phyloP scores from a whole-genome alignment of 148 eudicot genomes.

The Camellia granthamiana region DNA sequence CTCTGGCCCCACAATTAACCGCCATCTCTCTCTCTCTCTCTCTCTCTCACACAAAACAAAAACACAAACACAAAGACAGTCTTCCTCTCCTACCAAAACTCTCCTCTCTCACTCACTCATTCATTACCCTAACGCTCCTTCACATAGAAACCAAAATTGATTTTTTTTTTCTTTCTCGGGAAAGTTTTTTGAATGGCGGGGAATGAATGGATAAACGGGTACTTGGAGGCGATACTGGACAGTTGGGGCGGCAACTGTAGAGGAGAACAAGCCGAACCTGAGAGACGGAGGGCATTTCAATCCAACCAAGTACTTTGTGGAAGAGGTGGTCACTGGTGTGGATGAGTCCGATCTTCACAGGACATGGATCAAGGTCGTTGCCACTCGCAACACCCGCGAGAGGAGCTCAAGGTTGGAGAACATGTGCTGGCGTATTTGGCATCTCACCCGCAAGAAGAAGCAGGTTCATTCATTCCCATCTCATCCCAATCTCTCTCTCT shows the following conservation, averaged over 20 bases:
- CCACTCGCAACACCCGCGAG: conserved; percentile 61
- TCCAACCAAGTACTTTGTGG: conserved; percentile 71
- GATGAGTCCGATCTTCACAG: conserved; percentile 66
- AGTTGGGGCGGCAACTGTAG: conserved; percentile 47
- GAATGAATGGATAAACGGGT: conserved; percentile 83
- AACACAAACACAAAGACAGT: background rate
- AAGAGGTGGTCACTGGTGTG: conserved; percentile 68
- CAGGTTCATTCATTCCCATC: conserved; percentile 34
- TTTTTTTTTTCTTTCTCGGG: background rate
- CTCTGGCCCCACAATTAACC: conserved; percentile 24
- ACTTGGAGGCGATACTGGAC: conserved; percentile 66
- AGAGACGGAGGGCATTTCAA: conserved; percentile 41
- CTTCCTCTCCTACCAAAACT: conserved; percentile 10
- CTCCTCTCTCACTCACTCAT: background rate
- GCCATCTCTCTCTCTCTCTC: conserved; percentile 22
- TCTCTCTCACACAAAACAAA: background rate
- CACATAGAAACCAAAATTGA: background rate
- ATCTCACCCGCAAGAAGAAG: conserved; percentile 77
- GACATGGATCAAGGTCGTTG: conserved; percentile 81
- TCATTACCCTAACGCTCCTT: background rate
- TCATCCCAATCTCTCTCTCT: background rate
- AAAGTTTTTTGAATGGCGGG: conserved; percentile 40
- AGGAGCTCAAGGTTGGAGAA: conserved; percentile 73
- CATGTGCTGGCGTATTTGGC: conserved; percentile 91
- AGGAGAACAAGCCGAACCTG: conserved; percentile 27